phyloP scores from a whole-genome alignment of 768 basidiomycete species.

The Xerocomellus dryophilus region DNA sequence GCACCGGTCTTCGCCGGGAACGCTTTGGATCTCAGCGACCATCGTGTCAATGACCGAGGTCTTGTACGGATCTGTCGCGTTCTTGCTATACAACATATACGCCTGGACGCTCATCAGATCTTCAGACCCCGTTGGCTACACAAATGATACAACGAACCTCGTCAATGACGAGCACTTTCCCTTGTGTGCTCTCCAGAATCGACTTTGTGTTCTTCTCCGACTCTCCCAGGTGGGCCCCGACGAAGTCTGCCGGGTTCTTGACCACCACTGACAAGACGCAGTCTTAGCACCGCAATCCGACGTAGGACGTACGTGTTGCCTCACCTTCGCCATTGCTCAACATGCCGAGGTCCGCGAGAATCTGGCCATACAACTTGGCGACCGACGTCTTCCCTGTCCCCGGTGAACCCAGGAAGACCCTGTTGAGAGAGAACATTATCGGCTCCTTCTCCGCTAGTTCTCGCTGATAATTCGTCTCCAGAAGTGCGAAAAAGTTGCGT shows the following conservation, averaged over 20 bases:
- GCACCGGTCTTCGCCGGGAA: slow-evolving; percentile 67
- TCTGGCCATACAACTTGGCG: slow-evolving; percentile 62
- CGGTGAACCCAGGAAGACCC: slow-evolving; percentile 65
- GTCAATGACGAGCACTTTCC: slow-evolving; percentile 71
- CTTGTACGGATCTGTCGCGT: slow-evolving; percentile 49
- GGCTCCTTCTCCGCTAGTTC: slow-evolving; percentile 57
- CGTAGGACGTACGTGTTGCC: neutral
- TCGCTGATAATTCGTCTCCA: slow-evolving; percentile 56
- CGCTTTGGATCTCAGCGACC: slow-evolving; percentile 70
- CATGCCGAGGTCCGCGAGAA: slow-evolving; percentile 58
- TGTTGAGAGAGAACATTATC: slow-evolving; percentile 54
- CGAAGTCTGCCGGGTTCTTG: slow-evolving; percentile 70
- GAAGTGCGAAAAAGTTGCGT: slow-evolving; percentile 43
- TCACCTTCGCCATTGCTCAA: slow-evolving; percentile 74
- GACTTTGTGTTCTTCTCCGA: slow-evolving; percentile 65
- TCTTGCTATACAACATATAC: slow-evolving; percentile 59
- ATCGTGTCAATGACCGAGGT: slow-evolving; percentile 73
- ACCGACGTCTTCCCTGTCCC: slow-evolving; percentile 76
- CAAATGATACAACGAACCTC: slow-evolving; percentile 41
- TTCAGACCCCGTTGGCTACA: neutral
- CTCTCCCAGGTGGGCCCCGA: slow-evolving; percentile 54
- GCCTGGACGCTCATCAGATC: slow-evolving; percentile 41
- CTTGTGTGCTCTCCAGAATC: slow-evolving; percentile 54
- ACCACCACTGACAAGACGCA: slow-evolving; percentile 44
- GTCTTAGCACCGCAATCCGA: neutral